These are phyloP conservation scores for Halenospora varia DNA, from an alignment of 495 filamentous ascomycete genomes.

Conservation along the genomic window DNA sequence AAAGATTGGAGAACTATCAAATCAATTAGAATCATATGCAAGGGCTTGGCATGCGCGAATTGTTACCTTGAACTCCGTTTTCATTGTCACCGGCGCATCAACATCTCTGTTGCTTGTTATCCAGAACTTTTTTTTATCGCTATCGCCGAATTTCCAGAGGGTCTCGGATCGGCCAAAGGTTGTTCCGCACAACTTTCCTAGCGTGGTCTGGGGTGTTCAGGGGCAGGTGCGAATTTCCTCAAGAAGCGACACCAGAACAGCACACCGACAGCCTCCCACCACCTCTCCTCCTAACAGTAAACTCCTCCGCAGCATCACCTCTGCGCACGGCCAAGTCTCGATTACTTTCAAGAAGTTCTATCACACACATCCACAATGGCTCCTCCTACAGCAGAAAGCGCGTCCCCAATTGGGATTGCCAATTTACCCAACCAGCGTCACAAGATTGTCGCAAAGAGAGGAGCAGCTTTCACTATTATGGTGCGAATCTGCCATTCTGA, in stretches of 20 bases:
- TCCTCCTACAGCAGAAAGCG: conserved; percentile 72
- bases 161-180: not conserved
- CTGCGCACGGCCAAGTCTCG: not conserved
- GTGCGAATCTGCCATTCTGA: conserved; percentile 42
- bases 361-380: conserved; percentile 55
- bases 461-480: conserved; percentile 99
- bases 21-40: conserved; percentile 2
- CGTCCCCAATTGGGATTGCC: conserved; percentile 98
- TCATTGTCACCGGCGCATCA: conserved; percentile 58
- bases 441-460: conserved; percentile 99
- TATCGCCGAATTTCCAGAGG: not conserved
- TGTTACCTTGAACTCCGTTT: conserved; percentile 86
- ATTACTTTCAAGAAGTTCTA: not conserved
- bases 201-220: not conserved
- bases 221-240: conserved; percentile 6
- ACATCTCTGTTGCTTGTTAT: conserved; percentile 12
- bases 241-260: not conserved
- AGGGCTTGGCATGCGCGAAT: not conserved
- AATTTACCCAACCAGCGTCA: conserved; percentile 92
- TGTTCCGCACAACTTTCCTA: not conserved
- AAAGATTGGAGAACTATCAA: conserved; percentile 81
- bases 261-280: not conserved
- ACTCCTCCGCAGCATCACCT: not conserved
- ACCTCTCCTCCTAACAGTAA: too few relatives aligned
- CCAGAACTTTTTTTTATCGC: conserved; percentile 15